Evolutionary conservation across 345 rosid species (phyloP), one percentile per base, ranked within the genome.

Genomic region (Passiflora organensis): DNA sequence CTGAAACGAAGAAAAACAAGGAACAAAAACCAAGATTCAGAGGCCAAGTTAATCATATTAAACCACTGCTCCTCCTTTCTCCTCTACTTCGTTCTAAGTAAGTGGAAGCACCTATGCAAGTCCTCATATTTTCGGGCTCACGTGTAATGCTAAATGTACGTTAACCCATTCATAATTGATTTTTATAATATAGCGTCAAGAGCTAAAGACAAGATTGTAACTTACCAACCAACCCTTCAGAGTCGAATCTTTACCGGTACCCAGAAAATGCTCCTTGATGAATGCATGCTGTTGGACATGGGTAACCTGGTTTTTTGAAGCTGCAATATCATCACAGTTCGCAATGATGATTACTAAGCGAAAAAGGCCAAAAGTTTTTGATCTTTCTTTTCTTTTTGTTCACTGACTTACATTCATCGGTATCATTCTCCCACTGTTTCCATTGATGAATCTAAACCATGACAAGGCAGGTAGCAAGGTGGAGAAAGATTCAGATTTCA

Each of bases 361-460:
- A n/a, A 10, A 53, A 41, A 50, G 11, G n/a, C n/a, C 28, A n/a
- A n/a, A n/a, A n/a, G n/a, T n/a, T n/a, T n/a, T n/a, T n/a, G n/a
- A n/a, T n/a, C n/a, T n/a, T n/a, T n/a, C n/a, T n/a, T n/a, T n/a
- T n/a, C n/a, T n/a, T n/a, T n/a, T n/a, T n/a, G n/a, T n/a, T n/a
- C n/a, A n/a, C n/a, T n/a, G n/a, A n/a, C 16, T 48, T 76, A 84
- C 99, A 77, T 20, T 76, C 34, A 11, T 70, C 76, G 14, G 83
- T 23, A 67, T 81, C 82, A 63, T 51, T 48, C 55, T 69, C 73
- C 73, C 73, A 69, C 21, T 53, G 53, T 34, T 48, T 55, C 73
- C 73, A 69, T 55, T 63, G 73, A 49, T 56, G 68, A 63, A 69
- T 69, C 73, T 69, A 51, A 24, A 42, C 48, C 37, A 54, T 55